Conservation (phyloP, 2,329 filamentous ascomycete species). For the Aspergillus thermomutatus region DNA sequence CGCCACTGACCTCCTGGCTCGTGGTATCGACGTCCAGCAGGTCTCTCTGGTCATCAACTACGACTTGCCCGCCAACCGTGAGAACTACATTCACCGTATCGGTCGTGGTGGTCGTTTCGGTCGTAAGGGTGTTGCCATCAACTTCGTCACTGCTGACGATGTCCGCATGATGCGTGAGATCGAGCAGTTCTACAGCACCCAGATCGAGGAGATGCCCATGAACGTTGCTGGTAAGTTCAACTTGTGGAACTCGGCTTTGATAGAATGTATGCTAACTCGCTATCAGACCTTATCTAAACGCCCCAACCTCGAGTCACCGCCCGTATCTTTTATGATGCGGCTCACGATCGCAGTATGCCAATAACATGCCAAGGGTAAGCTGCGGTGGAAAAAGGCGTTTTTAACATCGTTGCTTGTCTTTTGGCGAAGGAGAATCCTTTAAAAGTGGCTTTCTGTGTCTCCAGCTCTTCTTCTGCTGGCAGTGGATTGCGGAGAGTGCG, state of each 20-base stretch:
- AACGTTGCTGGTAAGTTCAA: slow-evolving; percentile 61
- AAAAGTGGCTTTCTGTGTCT: slow-evolving; percentile 42
- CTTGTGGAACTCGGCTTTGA: not conserved
- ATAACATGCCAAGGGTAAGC: slow-evolving; percentile 25
- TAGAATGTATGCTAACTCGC: not conserved
- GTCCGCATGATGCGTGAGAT: slow-evolving; percentile 99
- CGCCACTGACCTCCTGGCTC: slow-evolving; percentile 93
- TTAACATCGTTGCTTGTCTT: slow-evolving; percentile 25
- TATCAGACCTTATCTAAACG: not conserved
- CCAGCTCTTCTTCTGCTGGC: slow-evolving; percentile 30
- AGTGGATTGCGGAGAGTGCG: slow-evolving; percentile 17
- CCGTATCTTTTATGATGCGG: slow-evolving; percentile 12
- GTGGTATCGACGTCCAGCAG: slow-evolving; percentile 99
- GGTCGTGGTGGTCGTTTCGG: slow-evolving; percentile 99
- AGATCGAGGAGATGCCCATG: slow-evolving; percentile 99
- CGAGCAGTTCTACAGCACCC: slow-evolving; percentile 99
- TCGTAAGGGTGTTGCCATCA: slow-evolving; percentile 99
- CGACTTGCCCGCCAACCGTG: slow-evolving; percentile 95
- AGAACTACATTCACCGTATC: slow-evolving; percentile 99
- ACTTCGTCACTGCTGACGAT: slow-evolving; percentile 99
- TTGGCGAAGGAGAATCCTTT: slow-evolving; percentile 29
- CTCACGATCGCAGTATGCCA: slow-evolving; percentile 34
- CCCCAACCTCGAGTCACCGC: not conserved
- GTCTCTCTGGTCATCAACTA: slow-evolving; percentile 99
- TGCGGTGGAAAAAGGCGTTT: slow-evolving; percentile 24